Conservation (phyloP, 164 flowering plant genomes). For the Chimonanthus salicifolius region DNA sequence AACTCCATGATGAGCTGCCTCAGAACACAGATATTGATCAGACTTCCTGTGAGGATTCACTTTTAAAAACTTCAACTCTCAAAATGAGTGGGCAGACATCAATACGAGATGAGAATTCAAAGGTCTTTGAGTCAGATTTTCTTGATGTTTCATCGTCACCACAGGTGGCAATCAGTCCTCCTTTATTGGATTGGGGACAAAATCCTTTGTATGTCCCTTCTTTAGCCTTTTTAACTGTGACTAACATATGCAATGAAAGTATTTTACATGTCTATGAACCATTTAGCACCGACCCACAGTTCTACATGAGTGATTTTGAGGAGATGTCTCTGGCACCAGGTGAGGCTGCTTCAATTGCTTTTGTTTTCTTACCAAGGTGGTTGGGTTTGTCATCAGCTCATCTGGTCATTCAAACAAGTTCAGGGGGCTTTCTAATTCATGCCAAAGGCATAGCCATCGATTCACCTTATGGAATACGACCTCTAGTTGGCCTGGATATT, state of each 20-base stretch:
- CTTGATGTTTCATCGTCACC: conserved; percentile 31
- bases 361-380: conserved; percentile 62
- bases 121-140: conserved; percentile 18
- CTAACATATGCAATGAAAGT: conserved; percentile 46
- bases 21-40: conserved; percentile 11
- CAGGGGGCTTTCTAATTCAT: conserved; percentile 67
- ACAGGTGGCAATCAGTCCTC: conserved; percentile 51
- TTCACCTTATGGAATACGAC: conserved; percentile 50
- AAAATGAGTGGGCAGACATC: background rate
- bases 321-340: conserved; percentile 59
- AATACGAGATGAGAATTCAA: conserved; percentile 21
- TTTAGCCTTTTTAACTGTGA: conserved; percentile 49
- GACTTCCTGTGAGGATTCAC: conserved; percentile 31
- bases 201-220: conserved; percentile 53
- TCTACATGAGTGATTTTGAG: conserved; percentile 62
- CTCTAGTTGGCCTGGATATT: conserved; percentile 31
- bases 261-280: conserved; percentile 60
- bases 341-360: conserved; percentile 58
- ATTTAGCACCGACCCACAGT: conserved; percentile 61
- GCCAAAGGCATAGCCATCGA: conserved; percentile 61
- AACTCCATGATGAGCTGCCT: conserved; percentile 17
- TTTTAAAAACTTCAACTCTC: conserved; percentile 13
- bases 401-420: conserved; percentile 67
- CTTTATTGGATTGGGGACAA: conserved; percentile 66
- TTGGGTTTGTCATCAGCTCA: conserved; percentile 63